A percentile compares a stretch with the other conserved stretches of the same genome.
Conservation (phyloP, 768 basidiomycete species). For the Clavulina sp. region DNA sequence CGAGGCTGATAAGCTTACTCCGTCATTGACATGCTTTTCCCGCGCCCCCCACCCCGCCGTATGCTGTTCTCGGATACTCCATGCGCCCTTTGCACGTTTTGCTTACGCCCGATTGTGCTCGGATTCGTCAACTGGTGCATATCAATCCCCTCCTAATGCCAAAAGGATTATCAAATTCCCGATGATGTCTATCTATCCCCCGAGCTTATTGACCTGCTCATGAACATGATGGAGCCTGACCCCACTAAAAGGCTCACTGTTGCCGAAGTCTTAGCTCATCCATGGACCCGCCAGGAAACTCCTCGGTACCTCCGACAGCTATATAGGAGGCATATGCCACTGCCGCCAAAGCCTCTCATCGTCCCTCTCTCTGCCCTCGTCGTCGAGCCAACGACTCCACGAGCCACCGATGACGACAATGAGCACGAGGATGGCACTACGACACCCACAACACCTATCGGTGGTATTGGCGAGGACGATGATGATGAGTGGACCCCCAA, state of each 20-base stretch:
- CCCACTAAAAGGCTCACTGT: slow-evolving; percentile 90
- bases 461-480: slow-evolving; percentile 51
- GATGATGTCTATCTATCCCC: slow-evolving; percentile 61
- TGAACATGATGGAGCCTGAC: slow-evolving; percentile 82
- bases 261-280: slow-evolving; percentile 75
- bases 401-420: neutral
- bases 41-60: no score
- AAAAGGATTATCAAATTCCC: slow-evolving; percentile 33
- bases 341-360: slow-evolving; percentile 55
- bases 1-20: neutral
- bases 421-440: no score
- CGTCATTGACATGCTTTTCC: neutral
- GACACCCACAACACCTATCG: no score
- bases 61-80: no score
- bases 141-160: no score
- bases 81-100: no score
- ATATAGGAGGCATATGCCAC: neutral
- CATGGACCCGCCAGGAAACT: slow-evolving; percentile 77
- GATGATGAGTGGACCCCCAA: no score
- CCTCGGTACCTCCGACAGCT: slow-evolving; percentile 65
- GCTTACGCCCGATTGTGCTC: no score
- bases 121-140: no score
- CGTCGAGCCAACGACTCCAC: slow-evolving; percentile 26
- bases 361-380: slow-evolving; percentile 62
- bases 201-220: slow-evolving; percentile 65